These are phyloP conservation scores for Nicotiana rustica DNA, from an alignment of 305 asterid genomes.

Conservation along the genomic window DNA sequence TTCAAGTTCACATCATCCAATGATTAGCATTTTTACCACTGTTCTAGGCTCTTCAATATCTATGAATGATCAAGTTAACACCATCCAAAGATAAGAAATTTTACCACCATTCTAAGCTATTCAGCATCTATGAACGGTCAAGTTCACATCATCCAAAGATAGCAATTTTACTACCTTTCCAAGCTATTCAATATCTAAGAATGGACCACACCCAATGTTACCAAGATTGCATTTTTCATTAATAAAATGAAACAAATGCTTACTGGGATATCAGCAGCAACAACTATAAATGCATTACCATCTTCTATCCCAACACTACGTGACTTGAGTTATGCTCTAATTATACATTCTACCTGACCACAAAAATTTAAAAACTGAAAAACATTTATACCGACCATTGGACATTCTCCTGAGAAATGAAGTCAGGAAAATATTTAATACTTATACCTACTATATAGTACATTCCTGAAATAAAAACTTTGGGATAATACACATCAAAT, in stretches of 20 bases:
- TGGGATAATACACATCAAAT: not conserved
- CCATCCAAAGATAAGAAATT: not conserved
- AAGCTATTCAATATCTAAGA: conserved; percentile 1
- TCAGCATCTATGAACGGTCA: not conserved
- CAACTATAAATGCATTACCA: not conserved
- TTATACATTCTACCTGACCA: not conserved
- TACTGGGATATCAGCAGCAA: not conserved
- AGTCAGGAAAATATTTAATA: not conserved
- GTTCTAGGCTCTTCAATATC: not conserved
- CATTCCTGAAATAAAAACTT: not conserved
- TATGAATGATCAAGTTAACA: not conserved
- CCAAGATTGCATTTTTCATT: not conserved
- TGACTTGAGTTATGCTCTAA: not conserved
- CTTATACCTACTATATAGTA: not conserved
- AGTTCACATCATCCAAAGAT: conserved; percentile 20
- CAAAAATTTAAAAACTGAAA: not conserved
- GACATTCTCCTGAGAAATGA: conserved; percentile 6
- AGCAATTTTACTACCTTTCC: conserved; percentile 6
- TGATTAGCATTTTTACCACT: not conserved
- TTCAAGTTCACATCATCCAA: not conserved
- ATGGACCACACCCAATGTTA: conserved; percentile 11
- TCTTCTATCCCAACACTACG: not conserved
- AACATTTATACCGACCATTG: not conserved
- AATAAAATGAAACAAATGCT: not conserved
- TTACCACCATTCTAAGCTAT: not conserved